Conservation (phyloP, 805 yeast genomes). For the Metschnikowia noctiluminum region DNA sequence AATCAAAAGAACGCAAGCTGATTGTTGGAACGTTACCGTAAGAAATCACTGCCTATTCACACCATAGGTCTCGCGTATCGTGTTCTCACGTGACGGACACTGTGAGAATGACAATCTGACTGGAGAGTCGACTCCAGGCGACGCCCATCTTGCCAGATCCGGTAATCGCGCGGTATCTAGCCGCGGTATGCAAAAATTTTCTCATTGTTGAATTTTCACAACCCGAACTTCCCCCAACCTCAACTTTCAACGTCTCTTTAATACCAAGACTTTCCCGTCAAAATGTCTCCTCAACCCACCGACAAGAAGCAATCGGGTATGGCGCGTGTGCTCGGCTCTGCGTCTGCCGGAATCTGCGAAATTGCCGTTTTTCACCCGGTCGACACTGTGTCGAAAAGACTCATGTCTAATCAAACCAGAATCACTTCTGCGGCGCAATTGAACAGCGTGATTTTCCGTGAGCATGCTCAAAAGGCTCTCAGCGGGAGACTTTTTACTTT, state of each 20-base stretch:
- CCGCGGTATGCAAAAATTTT: conserved; percentile 16
- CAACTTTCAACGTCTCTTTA: not conserved
- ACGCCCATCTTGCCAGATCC: conserved; percentile 2
- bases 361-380: conserved; percentile 98
- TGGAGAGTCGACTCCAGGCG: not conserved
- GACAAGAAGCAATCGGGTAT: conserved; percentile 85
- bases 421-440: conserved; percentile 63
- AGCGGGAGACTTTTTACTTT: conserved; percentile 73
- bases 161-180: conserved; percentile 9
- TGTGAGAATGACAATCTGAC: not conserved
- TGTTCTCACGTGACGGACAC: no score
- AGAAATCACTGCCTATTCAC: no score
- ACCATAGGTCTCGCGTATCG: no score
- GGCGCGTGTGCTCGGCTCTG: conserved; percentile 96
- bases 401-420: conserved; percentile 77
- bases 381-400: conserved; percentile 95
- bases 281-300: conserved; percentile 22
- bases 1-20: no score
- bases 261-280: not conserved
- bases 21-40: no score
- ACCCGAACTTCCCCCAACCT: not conserved
- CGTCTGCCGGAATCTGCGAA: conserved; percentile 96
- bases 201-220: not conserved
- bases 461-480: conserved; percentile 68
- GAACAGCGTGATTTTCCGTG: conserved; percentile 83